Conservation (phyloP, 352 stramenopile species). For the Phytophthora uliginosa region DNA sequence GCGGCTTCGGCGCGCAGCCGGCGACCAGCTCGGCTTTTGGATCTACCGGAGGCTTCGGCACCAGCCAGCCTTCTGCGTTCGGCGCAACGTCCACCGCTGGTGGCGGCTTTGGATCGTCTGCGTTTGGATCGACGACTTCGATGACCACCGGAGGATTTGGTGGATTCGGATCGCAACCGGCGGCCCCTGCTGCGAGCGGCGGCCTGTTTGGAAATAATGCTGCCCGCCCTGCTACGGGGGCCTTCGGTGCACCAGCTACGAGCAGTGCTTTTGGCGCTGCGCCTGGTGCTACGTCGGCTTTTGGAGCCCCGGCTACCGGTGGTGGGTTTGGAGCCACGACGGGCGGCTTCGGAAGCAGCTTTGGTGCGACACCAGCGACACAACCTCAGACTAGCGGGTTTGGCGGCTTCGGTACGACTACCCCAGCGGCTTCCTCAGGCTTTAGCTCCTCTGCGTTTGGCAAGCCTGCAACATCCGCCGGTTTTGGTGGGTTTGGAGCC, state of each 20-base stretch:
- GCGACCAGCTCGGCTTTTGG: constrained; percentile 55
- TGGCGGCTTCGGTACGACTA: constrained; percentile 59
- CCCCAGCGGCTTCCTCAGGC: constrained; percentile 41
- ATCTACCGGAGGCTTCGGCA: constrained; percentile 45
- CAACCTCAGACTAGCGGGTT: constrained; percentile 53
- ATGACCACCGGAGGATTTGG: constrained; percentile 47
- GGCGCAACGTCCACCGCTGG: constrained; percentile 41
- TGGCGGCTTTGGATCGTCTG: constrained; percentile 45
- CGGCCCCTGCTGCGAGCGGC: constrained; percentile 36
- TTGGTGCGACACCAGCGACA: constrained; percentile 51
- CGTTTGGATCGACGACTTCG: constrained; percentile 42
- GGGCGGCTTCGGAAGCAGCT: constrained; percentile 61
- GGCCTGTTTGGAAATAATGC: constrained; percentile 51
- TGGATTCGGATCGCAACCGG: constrained; percentile 62
- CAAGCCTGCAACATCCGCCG: constrained; percentile 46
- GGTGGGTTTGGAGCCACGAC: constrained; percentile 53
- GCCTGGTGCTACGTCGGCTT: constrained; percentile 42
- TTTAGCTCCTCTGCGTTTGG: constrained; percentile 62
- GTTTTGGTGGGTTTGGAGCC: constrained; percentile 54
- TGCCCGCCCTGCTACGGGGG: constrained; percentile 25
- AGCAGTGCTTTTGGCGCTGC: constrained; percentile 57
- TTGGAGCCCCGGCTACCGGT: constrained; percentile 42
- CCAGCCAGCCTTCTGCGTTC: constrained; percentile 45
- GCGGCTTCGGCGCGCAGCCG: constrained; percentile 44
- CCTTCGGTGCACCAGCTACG: constrained; percentile 52